Percentiles rank a stretch among this genome's conserved stretches.
Conservation (phyloP, 805 yeast species). For the Wickerhamiella dianesei region DNA sequence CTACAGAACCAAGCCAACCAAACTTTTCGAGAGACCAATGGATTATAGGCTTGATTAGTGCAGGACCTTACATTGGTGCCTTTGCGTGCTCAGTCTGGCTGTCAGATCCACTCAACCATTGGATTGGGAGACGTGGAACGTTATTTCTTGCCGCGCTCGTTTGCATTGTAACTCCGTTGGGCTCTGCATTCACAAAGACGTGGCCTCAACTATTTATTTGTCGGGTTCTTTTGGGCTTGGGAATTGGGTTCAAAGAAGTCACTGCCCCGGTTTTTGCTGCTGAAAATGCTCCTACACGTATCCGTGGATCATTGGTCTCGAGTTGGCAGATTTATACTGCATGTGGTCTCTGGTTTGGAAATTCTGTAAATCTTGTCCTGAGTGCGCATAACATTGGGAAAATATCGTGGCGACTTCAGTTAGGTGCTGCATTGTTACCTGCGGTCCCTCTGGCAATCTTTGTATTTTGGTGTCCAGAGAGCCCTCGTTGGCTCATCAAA, state of each 20-base stretch:
- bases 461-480: conserved; percentile 48
- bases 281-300: conserved; percentile 44
- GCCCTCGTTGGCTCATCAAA: conserved; percentile 55
- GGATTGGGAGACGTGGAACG: conserved; percentile 42
- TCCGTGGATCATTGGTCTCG: conserved; percentile 54
- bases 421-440: conserved; percentile 42
- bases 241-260: conserved; percentile 53
- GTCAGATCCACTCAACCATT: conserved; percentile 37
- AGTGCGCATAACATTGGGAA: conserved; percentile 37
- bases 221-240: conserved; percentile 45
- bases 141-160: conserved; percentile 31
- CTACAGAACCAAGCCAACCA: conserved; percentile 4
- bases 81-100: conserved; percentile 36
- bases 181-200: conserved; percentile 47
- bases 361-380: conserved; percentile 37
- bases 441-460: conserved; percentile 43
- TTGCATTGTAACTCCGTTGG: conserved; percentile 41
- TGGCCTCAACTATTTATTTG: conserved; percentile 50
- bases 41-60: conserved; percentile 44
- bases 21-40: conserved; percentile 20
- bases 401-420: conserved; percentile 51
- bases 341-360: conserved; percentile 55
- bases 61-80: conserved; percentile 43
- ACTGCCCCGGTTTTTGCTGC: conserved; percentile 58
- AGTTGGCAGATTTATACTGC: conserved; percentile 68